Percentiles rank a stretch among this genome's conserved stretches.
These are phyloP conservation scores for Tulasnella sp. DNA, from an alignment of 768 basidiomycete genomes.

Conservation along the genomic window DNA sequence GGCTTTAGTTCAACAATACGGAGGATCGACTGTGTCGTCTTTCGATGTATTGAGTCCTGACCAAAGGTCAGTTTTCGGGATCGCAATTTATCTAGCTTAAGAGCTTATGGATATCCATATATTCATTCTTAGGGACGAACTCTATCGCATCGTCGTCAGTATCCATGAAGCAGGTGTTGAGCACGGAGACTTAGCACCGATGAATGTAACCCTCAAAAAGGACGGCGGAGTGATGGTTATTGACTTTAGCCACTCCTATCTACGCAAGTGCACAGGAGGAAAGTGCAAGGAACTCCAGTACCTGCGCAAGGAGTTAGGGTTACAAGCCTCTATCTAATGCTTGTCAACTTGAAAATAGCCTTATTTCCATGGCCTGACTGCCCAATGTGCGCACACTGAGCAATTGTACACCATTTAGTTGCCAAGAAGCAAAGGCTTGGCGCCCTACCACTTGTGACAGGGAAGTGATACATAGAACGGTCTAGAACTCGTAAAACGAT, in stretches of 20 bases:
- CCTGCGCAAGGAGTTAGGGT: neutral
- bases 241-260: neutral
- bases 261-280: neutral
- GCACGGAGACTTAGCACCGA: neutral
- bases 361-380: too few species aligned
- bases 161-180: neutral
- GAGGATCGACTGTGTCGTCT: neutral
- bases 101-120: neutral
- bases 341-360: too few species aligned
- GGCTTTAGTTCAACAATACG: neutral
- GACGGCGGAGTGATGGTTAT: neutral
- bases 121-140: neutral
- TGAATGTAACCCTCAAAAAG: neutral
- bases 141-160: neutral
- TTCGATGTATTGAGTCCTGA: neutral
- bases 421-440: too few species aligned
- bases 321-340: too few species aligned
- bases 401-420: too few species aligned
- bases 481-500: too few species aligned
- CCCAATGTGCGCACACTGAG: too few species aligned
- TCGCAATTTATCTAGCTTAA: neutral
- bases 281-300: neutral
- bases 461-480: too few species aligned
- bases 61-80: neutral
- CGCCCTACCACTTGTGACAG: too few species aligned